A percentile compares a stretch with the other conserved stretches of the same genome.
phyloP scores from a whole-genome alignment of 179 eudicot genomes.

The Silene coronaria region DNA sequence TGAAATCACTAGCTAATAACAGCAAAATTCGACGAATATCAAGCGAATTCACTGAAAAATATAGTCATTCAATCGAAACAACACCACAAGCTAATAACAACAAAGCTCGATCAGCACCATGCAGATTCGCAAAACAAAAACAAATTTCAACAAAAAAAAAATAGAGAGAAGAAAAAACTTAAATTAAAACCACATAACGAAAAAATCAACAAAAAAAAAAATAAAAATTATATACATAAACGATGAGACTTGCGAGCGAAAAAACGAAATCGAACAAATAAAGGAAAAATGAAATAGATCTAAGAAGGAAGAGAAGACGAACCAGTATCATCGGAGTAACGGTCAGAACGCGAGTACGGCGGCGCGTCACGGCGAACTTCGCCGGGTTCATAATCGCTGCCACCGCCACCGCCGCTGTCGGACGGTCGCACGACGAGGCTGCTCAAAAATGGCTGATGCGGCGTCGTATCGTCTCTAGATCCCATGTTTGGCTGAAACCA shows the following conservation, averaged over 20 bases:
- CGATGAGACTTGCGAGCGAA: not conserved
- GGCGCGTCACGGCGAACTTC: constrained; percentile 57
- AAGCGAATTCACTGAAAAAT: not conserved
- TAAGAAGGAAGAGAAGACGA: not conserved
- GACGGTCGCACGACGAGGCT: constrained; percentile 86
- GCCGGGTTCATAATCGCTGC: constrained; percentile 79
- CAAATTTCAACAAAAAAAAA: not conserved
- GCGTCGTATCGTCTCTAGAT: constrained; percentile 61
- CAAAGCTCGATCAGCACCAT: not conserved
- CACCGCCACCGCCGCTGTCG: constrained; percentile 59
- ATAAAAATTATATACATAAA: not conserved
- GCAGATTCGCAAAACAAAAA: not conserved
- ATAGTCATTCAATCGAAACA: not conserved
- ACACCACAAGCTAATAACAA: not conserved
- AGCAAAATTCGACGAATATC: not conserved
- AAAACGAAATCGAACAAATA: not conserved
- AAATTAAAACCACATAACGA: not conserved
- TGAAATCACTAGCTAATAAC: too few relatives aligned
- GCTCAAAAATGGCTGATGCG: constrained; percentile 79
- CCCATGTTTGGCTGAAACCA: constrained; percentile 40
- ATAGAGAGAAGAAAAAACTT: too few relatives aligned
- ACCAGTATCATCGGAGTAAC: constrained; percentile 11
- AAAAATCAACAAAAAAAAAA: not conserved
- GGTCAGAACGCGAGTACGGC: constrained; percentile 13
- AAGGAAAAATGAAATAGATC: not conserved